Conservation (phyloP, 2,329 filamentous ascomycete genomes). For the Helicocarpus griseus region DNA sequence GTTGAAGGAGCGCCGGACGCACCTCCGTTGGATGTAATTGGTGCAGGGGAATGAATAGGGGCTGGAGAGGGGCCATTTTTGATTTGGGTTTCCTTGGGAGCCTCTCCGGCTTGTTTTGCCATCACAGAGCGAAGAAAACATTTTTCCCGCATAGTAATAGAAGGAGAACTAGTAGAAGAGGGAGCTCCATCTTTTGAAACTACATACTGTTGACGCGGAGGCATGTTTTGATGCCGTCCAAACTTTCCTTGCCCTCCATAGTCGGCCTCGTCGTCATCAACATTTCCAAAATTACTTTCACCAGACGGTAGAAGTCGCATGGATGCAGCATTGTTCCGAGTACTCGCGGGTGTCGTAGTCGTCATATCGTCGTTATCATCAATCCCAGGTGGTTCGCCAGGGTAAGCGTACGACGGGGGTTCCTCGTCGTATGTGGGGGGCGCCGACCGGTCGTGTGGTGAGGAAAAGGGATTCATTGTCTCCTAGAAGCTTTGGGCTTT, state of each 20-base stretch:
- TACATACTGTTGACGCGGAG: conserved; percentile 27
- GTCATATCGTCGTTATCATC: conserved; percentile 22
- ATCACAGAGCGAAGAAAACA: not conserved
- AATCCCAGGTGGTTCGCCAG: conserved; percentile 22
- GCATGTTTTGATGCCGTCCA: conserved; percentile 2
- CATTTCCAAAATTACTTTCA: not conserved
- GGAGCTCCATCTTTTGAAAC: conserved; percentile 5
- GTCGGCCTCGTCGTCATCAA: conserved; percentile 4
- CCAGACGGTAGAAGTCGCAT: conserved; percentile 37
- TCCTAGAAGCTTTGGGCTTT: not conserved
- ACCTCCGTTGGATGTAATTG: not conserved
- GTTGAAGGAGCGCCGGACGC: not conserved
- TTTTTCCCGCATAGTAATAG: not conserved
- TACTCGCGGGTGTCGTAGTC: conserved; percentile 10
- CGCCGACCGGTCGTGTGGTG: conserved; percentile 16
- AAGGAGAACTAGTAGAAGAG: conserved; percentile 6
- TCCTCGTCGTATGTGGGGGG: conserved; percentile 33
- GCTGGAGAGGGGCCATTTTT: not conserved
- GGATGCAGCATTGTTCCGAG: conserved; percentile 25
- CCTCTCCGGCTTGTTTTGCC: not conserved
- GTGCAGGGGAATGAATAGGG: not conserved
- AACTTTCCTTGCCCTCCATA: conserved; percentile 8
- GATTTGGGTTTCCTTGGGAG: not conserved
- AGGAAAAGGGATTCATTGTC: conserved; percentile 12
- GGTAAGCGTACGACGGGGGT: conserved; percentile 31